Evolutionary conservation across 2,329 filamentous ascomycete genomes (phyloP).

Genomic region (Penicillium sp.): DNA sequence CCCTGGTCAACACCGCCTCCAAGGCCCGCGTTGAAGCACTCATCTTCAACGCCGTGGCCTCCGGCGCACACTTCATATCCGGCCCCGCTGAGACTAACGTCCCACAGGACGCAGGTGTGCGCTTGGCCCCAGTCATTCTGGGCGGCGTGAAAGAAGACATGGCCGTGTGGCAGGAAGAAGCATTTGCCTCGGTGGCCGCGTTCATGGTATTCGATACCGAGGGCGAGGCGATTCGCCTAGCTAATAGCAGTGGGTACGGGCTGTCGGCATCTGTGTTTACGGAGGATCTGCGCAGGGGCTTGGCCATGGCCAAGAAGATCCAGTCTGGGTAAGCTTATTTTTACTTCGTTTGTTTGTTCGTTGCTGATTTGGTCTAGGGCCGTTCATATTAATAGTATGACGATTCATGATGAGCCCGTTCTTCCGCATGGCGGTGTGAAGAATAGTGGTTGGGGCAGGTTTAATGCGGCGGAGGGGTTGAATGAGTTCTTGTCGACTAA

Average conservation of each 20-base stretch:
- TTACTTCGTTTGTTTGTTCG: background rate
- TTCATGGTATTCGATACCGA: slow-evolving; percentile 57
- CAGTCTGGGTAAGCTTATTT: slow-evolving; percentile 53
- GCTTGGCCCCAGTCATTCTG: slow-evolving; percentile 62
- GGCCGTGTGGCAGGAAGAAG: slow-evolving; percentile 69
- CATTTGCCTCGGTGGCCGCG: slow-evolving; percentile 68
- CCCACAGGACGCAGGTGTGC: slow-evolving; percentile 23
- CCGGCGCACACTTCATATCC: slow-evolving; percentile 32
- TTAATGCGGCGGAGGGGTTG: slow-evolving; percentile 51
- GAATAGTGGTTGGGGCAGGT: slow-evolving; percentile 56
- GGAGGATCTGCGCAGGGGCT: slow-evolving; percentile 55
- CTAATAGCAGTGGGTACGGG: slow-evolving; percentile 76
- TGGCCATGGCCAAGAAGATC: slow-evolving; percentile 56
- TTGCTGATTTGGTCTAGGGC: slow-evolving; percentile 19
- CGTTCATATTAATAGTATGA: slow-evolving; percentile 63
- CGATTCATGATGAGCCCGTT: slow-evolving; percentile 57
- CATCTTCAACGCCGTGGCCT: slow-evolving; percentile 26
- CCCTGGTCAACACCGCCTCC: slow-evolving; percentile 44
- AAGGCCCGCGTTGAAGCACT: slow-evolving; percentile 41
- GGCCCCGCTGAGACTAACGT: slow-evolving; percentile 15
- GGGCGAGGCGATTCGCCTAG: slow-evolving; percentile 65
- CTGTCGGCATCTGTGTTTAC: slow-evolving; percentile 68
- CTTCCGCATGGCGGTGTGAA: slow-evolving; percentile 62
- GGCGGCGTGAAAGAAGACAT: slow-evolving; percentile 62
- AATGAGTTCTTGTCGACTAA: slow-evolving; percentile 61